phyloP scores from a whole-genome alignment of 169 alveolate species.

The Plasmodium cynomolgi region DNA sequence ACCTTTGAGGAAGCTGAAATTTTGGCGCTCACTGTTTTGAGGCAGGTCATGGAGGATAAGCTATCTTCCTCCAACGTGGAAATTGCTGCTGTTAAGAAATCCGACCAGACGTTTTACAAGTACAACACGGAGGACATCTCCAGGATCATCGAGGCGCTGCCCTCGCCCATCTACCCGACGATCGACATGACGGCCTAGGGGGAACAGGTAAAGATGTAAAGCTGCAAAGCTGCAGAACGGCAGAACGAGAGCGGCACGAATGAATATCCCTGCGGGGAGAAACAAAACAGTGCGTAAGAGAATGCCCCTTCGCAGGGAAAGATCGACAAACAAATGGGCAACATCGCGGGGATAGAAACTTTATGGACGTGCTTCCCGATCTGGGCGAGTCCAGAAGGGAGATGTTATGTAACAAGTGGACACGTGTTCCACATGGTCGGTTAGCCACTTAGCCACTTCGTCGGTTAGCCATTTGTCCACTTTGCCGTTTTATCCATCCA shows the following conservation, averaged over 20 bases:
- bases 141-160: constrained; percentile 63
- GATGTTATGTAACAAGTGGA: neutral
- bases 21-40: constrained; percentile 94
- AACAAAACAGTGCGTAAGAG: neutral
- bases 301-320: neutral
- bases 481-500: neutral
- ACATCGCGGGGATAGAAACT: neutral
- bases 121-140: constrained; percentile 74
- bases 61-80: constrained; percentile 95
- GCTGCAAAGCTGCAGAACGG: neutral
- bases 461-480: neutral
- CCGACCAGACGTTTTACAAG: constrained; percentile 79
- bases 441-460: neutral
- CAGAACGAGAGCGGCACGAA: neutral
- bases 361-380: neutral
- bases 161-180: constrained; percentile 75
- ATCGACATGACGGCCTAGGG: constrained; percentile 48
- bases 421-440: neutral
- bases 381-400: neutral
- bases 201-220: neutral
- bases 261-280: neutral
- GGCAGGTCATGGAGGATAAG: constrained; percentile 99
- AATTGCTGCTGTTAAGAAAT: constrained; percentile 89
- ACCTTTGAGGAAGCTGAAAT: constrained; percentile 95
- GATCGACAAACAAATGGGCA: neutral